Conservation (phyloP, 2,329 filamentous ascomycete species). For the Penicillium sumatraense region DNA sequence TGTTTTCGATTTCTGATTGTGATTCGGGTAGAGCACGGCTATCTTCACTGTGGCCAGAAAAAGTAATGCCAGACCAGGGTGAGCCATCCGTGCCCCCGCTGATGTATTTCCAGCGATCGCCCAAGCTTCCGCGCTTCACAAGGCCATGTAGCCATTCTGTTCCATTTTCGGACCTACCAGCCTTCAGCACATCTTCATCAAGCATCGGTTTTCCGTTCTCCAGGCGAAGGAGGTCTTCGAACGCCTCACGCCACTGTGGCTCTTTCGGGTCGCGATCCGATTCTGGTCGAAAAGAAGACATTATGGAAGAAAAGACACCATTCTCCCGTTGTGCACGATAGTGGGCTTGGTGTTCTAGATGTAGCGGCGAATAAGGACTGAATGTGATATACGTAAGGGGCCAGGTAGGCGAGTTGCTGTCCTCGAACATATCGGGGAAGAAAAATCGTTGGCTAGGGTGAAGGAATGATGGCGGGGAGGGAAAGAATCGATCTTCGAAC, state of each 20-base stretch:
- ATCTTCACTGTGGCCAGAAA: conserved; percentile 16
- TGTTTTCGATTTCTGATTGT: conserved; percentile 11
- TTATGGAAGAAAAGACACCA: conserved; percentile 40
- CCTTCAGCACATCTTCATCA: conserved; percentile 32
- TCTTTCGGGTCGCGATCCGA: conserved; percentile 40
- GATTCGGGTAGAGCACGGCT: conserved; percentile 11
- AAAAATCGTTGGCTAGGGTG: conserved; percentile 33
- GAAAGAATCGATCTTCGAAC: conserved; percentile 35
- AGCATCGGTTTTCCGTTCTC: conserved; percentile 51
- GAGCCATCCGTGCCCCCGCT: conserved; percentile 22
- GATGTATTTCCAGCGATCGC: conserved; percentile 43
- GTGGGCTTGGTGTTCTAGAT: conserved; percentile 53
- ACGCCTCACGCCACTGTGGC: conserved; percentile 60
- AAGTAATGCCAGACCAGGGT: conserved; percentile 30
- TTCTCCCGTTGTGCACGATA: conserved; percentile 30
- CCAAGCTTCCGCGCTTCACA: conserved; percentile 47
- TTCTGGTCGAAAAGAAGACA: conserved; percentile 35
- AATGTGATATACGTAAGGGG: conserved; percentile 50
- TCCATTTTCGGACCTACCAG: conserved; percentile 34
- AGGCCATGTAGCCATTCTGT: conserved; percentile 47
- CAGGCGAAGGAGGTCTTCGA: conserved; percentile 61
- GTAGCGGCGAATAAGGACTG: conserved; percentile 60
- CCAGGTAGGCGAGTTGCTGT: conserved; percentile 44
- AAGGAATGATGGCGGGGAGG: conserved; percentile 34
- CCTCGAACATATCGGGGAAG: conserved; percentile 37